A percentile compares a stretch with the other conserved stretches of the same genome.
Conservation (phyloP, 306 rosid genomes). For the Macrotyloma uniflorum region DNA sequence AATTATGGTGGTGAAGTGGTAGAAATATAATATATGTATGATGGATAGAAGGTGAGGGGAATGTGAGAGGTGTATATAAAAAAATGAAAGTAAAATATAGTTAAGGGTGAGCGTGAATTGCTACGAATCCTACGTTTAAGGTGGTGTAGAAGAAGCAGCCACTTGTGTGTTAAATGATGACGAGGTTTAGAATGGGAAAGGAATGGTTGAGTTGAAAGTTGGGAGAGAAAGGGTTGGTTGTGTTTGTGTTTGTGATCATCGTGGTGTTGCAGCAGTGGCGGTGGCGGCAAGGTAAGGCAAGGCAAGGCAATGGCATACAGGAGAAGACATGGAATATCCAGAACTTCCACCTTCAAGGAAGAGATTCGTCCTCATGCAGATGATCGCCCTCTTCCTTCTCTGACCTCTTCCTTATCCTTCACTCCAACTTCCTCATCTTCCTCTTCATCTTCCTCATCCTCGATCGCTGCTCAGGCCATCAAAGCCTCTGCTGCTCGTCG, state of each 20-base stretch:
- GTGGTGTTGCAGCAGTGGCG: neutral
- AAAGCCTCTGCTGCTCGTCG: constrained; percentile 66
- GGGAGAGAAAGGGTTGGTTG: neutral
- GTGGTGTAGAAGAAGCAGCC: constrained; percentile 6
- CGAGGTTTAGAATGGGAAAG: constrained; percentile 16
- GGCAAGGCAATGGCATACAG: constrained; percentile 68
- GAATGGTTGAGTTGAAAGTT: constrained; percentile 23
- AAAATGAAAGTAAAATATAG: neutral
- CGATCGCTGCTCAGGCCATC: constrained; percentile 86
- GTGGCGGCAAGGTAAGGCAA: neutral
- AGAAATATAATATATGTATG: neutral
- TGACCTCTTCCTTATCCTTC: constrained; percentile 38
- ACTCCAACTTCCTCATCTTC: constrained; percentile 38
- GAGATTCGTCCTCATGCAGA: constrained; percentile 43
- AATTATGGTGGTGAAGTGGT: too few relatives aligned
- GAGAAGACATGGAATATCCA: constrained; percentile 71
- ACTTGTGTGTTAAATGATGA: constrained; percentile 24
- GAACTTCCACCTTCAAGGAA: constrained; percentile 80
- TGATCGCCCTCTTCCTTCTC: neutral
- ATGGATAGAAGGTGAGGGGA: neutral
- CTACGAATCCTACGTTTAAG: constrained; percentile 41
- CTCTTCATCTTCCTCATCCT: constrained; percentile 29
- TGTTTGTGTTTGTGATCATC: neutral
- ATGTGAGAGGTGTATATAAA: neutral
- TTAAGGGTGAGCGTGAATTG: constrained; percentile 24